These are phyloP conservation scores for Russula griseocarnosa DNA, from an alignment of 768 basidiomycete genomes.

Conservation along the genomic window DNA sequence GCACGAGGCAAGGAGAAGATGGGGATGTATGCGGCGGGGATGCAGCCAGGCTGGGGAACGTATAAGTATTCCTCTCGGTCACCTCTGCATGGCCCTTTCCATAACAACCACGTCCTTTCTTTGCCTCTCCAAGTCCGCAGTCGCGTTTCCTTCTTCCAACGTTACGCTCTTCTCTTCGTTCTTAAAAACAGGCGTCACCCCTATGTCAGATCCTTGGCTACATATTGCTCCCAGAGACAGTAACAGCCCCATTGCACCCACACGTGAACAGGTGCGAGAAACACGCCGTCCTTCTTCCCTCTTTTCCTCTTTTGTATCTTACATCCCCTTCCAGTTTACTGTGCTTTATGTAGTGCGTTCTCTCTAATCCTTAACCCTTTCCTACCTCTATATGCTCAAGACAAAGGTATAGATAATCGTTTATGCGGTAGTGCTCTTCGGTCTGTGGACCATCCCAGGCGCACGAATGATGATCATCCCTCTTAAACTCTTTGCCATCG, in stretches of 20 bases:
- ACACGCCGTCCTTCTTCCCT: background rate
- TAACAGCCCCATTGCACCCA: constrained; percentile 15
- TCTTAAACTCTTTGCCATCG: constrained; percentile 82
- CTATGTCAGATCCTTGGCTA: constrained; percentile 20
- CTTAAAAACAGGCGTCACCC: background rate
- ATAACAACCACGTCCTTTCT: constrained; percentile 4
- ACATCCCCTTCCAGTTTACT: constrained; percentile 49
- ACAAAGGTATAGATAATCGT: constrained; percentile 59
- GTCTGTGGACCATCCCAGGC: constrained; percentile 83
- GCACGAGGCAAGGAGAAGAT: constrained; percentile 4
- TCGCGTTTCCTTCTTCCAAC: background rate
- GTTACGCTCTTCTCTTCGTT: constrained; percentile 1
- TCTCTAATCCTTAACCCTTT: constrained; percentile 1
- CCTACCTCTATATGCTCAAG: constrained; percentile 10
- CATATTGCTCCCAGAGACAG: constrained; percentile 3
- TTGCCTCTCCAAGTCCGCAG: constrained; percentile 6
- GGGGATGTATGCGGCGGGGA: background rate
- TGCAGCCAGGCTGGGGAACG: no score
- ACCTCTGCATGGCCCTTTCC: constrained; percentile 12
- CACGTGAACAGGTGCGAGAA: constrained; percentile 25
- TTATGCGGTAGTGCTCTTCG: constrained; percentile 81
- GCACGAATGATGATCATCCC: constrained; percentile 76
- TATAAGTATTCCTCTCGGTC: constrained; percentile 14
- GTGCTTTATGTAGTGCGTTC: constrained; percentile 67
- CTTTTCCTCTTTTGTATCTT: background rate